Base-by-base conservation (phyloP, 2,329 filamentous ascomycete species). In the Fusarium graminum region DNA sequence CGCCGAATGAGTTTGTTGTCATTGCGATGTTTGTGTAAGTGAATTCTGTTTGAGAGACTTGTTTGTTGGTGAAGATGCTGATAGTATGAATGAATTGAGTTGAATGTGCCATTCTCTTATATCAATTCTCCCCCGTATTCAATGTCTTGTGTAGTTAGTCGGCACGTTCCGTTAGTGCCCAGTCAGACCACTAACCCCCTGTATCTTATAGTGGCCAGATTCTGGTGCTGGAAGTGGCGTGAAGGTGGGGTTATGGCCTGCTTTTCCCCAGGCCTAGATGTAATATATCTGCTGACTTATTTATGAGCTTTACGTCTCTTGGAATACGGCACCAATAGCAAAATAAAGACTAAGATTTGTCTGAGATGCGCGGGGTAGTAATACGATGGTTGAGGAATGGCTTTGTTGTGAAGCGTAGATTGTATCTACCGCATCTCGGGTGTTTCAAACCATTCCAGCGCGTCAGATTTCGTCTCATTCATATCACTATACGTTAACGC, bases 1-100 rank as follows among this genome's bases (percentile, higher is more conserved):
- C 62, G 43, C 66, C 66, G 41, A 68, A 68, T 16, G 66, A 68
- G 53, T 68, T 68, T 51, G 66, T 68, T 3, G 66, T 68, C 66
- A 68, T 68, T 51, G 17, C 58, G 44, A 34, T 6, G 8, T 36
- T 13, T 36, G 11, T 52, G 5, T 40, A 25, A 7, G 34, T 54
- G 16, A 16, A 22, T 40, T 50, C 14, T 16, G 10, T 16, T 3
- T 42, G 36, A 17, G 7, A 36, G 29, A 13, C 19, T n/a, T 39
- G 25, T 17, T 29, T 4, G 14, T 8, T 52, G 12, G 19, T 62
- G 17, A 34, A 47, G 59, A 40, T 34, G 40, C 46, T 6, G 30
- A 65, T 36, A 42, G 38, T 54, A 57, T 44, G 32, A 2, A 2
- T 25, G 9, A 10, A 38, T 22, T 34, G 19, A 11, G 34, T n/a